Conservation (phyloP, 768 basidiomycete species). For the Pholiota conissans region DNA sequence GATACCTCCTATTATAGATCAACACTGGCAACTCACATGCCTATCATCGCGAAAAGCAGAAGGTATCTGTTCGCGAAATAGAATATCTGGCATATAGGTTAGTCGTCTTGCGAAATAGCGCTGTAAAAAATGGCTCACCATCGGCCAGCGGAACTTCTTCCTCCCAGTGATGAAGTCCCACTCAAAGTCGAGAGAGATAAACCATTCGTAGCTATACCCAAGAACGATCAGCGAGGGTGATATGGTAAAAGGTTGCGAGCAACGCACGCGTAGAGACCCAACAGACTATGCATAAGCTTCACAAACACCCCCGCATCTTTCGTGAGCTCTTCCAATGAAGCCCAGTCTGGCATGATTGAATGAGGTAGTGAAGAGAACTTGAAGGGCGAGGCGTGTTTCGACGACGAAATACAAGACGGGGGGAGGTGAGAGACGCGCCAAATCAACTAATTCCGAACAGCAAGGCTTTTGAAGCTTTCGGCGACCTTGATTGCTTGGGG, state of each 20-base stretch:
- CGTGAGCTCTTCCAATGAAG: slow-evolving; percentile 43
- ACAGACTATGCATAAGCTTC: slow-evolving; percentile 56
- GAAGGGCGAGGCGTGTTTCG: background rate
- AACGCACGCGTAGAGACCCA: slow-evolving; percentile 57
- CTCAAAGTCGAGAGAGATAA: slow-evolving; percentile 62
- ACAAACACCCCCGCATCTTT: slow-evolving; percentile 45
- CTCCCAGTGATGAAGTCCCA: slow-evolving; percentile 58
- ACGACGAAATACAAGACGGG: background rate
- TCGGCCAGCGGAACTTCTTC: slow-evolving; percentile 64
- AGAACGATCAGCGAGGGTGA: background rate
- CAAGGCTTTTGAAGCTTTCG: slow-evolving; percentile 3
- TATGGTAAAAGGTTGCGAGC: background rate
- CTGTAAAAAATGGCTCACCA: slow-evolving; percentile 40
- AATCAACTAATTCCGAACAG: background rate
- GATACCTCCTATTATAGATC: background rate
- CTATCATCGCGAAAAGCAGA: slow-evolving; percentile 63
- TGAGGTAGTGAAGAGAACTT: background rate
- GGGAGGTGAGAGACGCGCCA: background rate
- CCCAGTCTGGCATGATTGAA: slow-evolving; percentile 54
- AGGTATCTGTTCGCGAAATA: slow-evolving; percentile 70
- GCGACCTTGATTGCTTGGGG: background rate
- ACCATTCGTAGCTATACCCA: slow-evolving; percentile 57
- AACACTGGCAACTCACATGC: slow-evolving; percentile 51
- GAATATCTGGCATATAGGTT: slow-evolving; percentile 43
- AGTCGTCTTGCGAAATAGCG: background rate